Evolutionary conservation across 2,329 filamentous ascomycete genomes (phyloP).

Genomic region (Pseudogymnoascus sp.): DNA sequence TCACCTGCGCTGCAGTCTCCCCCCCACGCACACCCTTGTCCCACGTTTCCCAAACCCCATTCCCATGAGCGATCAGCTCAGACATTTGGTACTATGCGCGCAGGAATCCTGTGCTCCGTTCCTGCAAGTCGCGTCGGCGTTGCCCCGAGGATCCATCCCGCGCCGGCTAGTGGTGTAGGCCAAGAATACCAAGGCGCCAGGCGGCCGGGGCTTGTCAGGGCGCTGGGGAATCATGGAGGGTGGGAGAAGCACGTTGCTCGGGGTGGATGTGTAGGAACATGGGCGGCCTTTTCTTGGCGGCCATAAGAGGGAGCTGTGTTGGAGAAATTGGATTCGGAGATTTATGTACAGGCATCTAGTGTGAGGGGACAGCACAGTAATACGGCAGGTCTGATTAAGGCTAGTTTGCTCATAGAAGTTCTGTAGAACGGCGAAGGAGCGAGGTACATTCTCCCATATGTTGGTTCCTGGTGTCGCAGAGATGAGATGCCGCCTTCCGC

Average conservation of each 20-base stretch:
- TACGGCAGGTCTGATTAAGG: not conserved
- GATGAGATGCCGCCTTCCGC: not conserved
- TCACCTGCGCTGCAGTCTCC: not conserved
- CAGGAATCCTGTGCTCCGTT: not conserved
- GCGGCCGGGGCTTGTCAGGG: not conserved
- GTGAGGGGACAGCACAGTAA: not conserved
- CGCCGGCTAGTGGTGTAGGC: not conserved
- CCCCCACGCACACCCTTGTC: not conserved
- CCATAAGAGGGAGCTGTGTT: slow-evolving; percentile 1
- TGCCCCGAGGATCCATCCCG: not conserved
- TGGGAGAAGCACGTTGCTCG: not conserved
- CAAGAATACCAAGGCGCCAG: not conserved
- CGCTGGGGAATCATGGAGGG: slow-evolving; percentile 1
- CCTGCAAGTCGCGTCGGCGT: not conserved
- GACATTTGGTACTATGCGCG: not conserved
- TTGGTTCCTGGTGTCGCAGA: not conserved
- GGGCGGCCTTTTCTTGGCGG: not conserved
- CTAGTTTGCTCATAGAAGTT: not conserved
- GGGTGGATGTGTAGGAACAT: not conserved
- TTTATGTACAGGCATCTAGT: not conserved
- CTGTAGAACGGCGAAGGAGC: not conserved
- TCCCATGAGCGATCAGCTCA: not conserved
- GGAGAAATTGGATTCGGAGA: not conserved
- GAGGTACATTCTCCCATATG: not conserved
- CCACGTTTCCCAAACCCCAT: not conserved